Base-by-base conservation (phyloP, 2,329 filamentous ascomycete genomes). In the Pseudogymnoascus sp. region DNA sequence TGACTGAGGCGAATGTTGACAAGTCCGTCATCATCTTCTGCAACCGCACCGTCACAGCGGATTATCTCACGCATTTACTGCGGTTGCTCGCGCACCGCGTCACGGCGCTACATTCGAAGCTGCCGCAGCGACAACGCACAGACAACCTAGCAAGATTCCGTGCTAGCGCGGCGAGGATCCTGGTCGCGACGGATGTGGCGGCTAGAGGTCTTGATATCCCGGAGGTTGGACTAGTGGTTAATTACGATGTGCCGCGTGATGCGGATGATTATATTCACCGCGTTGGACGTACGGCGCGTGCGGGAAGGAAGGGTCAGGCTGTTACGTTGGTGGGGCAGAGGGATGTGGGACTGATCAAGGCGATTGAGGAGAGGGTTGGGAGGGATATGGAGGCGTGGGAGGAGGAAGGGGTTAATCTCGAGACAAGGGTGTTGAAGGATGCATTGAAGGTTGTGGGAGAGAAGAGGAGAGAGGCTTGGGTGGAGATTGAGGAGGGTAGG, bases 221-320 rank as follows among this genome's bases (percentile, higher is more conserved):
- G 1, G 90, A 92, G 69, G 93, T 97, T 5, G 88, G 84, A 63
- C 77, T 97, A 14, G 95, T 99, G 2, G 79, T 99, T 72, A 97
- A 99, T 77, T 99, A 93, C 76, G 95, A 99, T 73, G 86, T 99
- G 0, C 95, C 95, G 0, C 86, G 93, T n/a, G 91, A 97, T 73
- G 91, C 93, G 2, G 93, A 97, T 74, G 93, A 97, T 76, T 99
- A 99, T 75, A 95, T 99, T 68, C 95, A 99, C 78, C 86, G 95
- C 11, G 93, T 97, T 61, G 95, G 95, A 74, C 88, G 95, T 77
- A 99, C 95, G 11, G 95, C 95, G 3, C 87, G 95, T 83, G 95
- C 95, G 0, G 95, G 95, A 0, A 84, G 92, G 51, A 82, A 81
- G 62, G 95, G 95, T 71, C 88, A 92, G 68, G 86, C 89, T 4